Evolutionary conservation across 306 rosid species (phyloP).

Genomic region (Begonia fuchsioides): DNA sequence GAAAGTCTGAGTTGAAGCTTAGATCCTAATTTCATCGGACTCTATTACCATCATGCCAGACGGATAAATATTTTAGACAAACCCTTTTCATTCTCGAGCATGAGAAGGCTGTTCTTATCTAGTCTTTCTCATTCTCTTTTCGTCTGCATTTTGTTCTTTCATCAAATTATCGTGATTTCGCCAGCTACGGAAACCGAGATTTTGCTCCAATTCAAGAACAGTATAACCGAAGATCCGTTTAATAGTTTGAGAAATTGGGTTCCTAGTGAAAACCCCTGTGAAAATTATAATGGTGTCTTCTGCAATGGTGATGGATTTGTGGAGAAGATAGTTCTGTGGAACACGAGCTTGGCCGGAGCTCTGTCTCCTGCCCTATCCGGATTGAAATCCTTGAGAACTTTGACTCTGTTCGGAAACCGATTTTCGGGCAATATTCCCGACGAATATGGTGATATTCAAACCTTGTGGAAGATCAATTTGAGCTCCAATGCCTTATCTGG

Average conservation of each 20-base stretch:
- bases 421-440: constrained; percentile 62
- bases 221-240: constrained; percentile 55
- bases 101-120: constrained; percentile 50
- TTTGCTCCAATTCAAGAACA: constrained; percentile 81
- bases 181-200: constrained; percentile 56
- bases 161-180: constrained; percentile 24
- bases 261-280: constrained; percentile 54
- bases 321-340: constrained; percentile 80
- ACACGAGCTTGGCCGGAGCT: constrained; percentile 65
- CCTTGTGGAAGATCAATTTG: constrained; percentile 87
- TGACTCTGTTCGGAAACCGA: constrained; percentile 74
- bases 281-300: constrained; percentile 39
- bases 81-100: constrained; percentile 35
- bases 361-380: constrained; percentile 60
- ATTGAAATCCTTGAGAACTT: constrained; percentile 58
- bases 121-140: constrained; percentile 62
- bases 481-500: constrained; percentile 82
- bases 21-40: constrained; percentile 19
- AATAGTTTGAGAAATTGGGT: constrained; percentile 53
- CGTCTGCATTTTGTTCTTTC: constrained; percentile 30
- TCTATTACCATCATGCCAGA: constrained; percentile 40
- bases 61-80: constrained; percentile 28
- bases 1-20: constrained; percentile 21
- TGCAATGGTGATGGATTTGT: constrained; percentile 66
- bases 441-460: constrained; percentile 41